phyloP scores from a whole-genome alignment of 257 asterid species.

The Solanum boliviense region DNA sequence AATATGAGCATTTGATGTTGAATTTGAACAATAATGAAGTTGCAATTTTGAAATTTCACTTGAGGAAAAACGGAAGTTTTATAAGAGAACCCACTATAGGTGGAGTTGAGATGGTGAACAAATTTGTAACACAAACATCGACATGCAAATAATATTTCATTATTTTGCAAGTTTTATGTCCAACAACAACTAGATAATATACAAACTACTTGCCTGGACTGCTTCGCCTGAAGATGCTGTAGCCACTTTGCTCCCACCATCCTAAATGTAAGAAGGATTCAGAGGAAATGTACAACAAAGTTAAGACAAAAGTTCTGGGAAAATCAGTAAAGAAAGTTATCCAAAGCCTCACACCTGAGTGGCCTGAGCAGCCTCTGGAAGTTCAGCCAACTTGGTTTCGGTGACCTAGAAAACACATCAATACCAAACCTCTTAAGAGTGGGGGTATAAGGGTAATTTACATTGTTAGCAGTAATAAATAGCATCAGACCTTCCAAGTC shows the following conservation, averaged over 20 bases:
- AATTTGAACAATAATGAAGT: neutral
- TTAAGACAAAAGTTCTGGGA: neutral
- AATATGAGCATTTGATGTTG: neutral
- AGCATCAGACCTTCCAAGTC: neutral
- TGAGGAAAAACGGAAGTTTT: neutral
- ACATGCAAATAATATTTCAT: neutral
- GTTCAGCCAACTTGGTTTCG: slow-evolving; percentile 4
- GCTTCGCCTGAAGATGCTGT: slow-evolving; percentile 1
- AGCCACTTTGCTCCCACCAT: slow-evolving; percentile 6
- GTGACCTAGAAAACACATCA: neutral
- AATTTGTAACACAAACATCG: neutral
- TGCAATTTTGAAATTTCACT: neutral
- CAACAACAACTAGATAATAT: neutral
- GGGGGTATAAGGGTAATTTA: neutral
- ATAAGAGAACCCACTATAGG: neutral
- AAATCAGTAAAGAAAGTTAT: neutral
- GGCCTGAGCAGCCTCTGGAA: slow-evolving; percentile 2
- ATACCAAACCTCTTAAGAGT: neutral
- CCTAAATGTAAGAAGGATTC: neutral
- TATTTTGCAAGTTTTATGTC: neutral
- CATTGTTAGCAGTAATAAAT: neutral
- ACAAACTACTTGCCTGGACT: slow-evolving; percentile 7
- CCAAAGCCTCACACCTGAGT: slow-evolving; percentile 4
- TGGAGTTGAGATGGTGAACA: neutral
- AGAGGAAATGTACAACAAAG: neutral